Evolutionary conservation across 768 basidiomycete genomes (phyloP).

Genomic region (Sporobolomyces phaffii): DNA sequence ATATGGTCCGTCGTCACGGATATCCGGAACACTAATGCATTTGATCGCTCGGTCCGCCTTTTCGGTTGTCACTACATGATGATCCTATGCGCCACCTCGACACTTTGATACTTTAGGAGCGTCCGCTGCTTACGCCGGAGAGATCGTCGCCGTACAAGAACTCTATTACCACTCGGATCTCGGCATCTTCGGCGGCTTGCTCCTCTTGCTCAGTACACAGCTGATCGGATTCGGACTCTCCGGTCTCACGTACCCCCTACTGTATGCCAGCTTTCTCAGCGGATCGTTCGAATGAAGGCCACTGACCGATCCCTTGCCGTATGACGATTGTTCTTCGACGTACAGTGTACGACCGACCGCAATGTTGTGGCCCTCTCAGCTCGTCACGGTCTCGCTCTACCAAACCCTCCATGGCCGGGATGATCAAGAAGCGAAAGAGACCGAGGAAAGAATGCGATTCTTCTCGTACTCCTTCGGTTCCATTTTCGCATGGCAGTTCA

Average conservation of each 20-base stretch:
- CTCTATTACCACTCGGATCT: conserved; percentile 44
- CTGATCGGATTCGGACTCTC: conserved; percentile 44
- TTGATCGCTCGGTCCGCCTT: too few species aligned
- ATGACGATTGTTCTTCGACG: neutral
- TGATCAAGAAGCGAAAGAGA: conserved; percentile 32
- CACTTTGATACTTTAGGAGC: conserved; percentile 1
- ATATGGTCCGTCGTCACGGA: too few species aligned
- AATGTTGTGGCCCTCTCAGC: conserved; percentile 41
- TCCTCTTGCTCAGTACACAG: conserved; percentile 43
- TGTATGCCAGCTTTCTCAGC: conserved; percentile 12
- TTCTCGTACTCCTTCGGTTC: conserved; percentile 39
- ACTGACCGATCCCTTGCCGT: too few species aligned
- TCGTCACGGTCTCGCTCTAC: conserved; percentile 43
- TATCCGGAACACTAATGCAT: too few species aligned
- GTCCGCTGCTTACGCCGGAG: conserved; percentile 43
- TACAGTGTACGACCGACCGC: conserved; percentile 36
- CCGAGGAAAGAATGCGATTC: conserved; percentile 39
- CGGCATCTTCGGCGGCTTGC: conserved; percentile 36
- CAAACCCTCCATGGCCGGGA: conserved; percentile 42
- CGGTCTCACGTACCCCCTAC: conserved; percentile 39
- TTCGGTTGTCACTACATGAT: too few species aligned
- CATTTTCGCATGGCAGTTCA: conserved; percentile 43
- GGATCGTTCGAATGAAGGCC: too few species aligned
- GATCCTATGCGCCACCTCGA: too few species aligned
- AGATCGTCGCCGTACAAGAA: conserved; percentile 43